Evolutionary conservation across 1,139 yeast species (phyloP).

Genomic region (Saccharomyces pastorianus): DNA sequence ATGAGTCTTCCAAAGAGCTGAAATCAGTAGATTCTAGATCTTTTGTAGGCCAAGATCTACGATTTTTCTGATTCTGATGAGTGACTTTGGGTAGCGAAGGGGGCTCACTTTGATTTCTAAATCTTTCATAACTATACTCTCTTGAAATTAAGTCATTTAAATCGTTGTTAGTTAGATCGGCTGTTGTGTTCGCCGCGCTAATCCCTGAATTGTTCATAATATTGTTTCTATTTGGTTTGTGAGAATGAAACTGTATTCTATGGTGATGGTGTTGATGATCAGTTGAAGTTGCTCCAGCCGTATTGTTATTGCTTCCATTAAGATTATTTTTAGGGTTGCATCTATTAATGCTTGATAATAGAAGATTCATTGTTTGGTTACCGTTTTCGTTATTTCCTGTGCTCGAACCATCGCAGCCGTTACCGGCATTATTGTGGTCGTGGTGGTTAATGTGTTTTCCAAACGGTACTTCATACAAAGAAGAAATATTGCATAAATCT

Average conservation of each 20-base stretch:
- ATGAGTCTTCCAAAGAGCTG: background rate
- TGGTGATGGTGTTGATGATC: constrained; percentile 33
- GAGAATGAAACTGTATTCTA: constrained; percentile 32
- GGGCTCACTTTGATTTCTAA: constrained; percentile 1
- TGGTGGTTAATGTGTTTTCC: constrained; percentile 21
- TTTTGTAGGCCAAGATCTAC: background rate
- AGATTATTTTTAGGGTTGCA: background rate
- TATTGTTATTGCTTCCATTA: background rate
- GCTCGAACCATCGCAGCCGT: background rate
- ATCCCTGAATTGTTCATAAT: background rate
- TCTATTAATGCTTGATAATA: background rate
- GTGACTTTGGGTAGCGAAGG: background rate
- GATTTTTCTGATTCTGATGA: constrained; percentile 1
- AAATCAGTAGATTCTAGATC: background rate
- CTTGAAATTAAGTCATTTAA: background rate
- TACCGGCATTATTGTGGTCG: background rate
- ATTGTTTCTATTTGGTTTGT: constrained; percentile 11
- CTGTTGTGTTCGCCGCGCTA: background rate
- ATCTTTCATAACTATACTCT: constrained; percentile 10
- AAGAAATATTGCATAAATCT: constrained; percentile 29
- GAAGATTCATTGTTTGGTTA: background rate
- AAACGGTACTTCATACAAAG: constrained; percentile 29
- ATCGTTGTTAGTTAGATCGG: background rate
- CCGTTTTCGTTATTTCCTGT: background rate
- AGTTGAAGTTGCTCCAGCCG: background rate